A percentile compares a stretch with the other conserved stretches of the same genome.
Conservation (phyloP, 352 stramenopile species). For the Pythium apleroticum region DNA sequence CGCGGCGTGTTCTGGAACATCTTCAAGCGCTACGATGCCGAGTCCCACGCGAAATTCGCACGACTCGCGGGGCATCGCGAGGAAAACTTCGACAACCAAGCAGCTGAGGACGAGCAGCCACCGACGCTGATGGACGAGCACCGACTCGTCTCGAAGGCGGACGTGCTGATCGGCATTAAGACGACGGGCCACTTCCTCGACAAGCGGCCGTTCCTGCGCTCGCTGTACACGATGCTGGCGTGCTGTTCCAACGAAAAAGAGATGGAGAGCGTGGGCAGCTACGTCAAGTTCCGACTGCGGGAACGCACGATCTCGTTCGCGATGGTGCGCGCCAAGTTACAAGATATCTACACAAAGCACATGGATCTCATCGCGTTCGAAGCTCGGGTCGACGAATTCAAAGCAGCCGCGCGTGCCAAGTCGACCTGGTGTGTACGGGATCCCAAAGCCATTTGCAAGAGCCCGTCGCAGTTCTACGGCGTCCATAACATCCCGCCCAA, state of each 20-base stretch:
- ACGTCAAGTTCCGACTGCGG: conserved; percentile 49
- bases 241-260: conserved; percentile 64
- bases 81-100: conserved; percentile 2
- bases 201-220: conserved; percentile 57
- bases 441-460: conserved; percentile 38
- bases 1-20: conserved; percentile 51
- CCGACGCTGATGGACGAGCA: conserved; percentile 30
- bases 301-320: conserved; percentile 40
- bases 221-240: conserved; percentile 51
- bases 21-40: conserved; percentile 29
- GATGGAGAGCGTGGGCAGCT: conserved; percentile 40
- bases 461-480: conserved; percentile 48
- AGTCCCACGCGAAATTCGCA: background rate
- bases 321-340: conserved; percentile 19
- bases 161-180: conserved; percentile 53
- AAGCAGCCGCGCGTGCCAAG: conserved; percentile 37
- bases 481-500: conserved; percentile 50
- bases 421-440: conserved; percentile 69
- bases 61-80: background rate
- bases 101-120: background rate
- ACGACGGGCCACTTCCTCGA: conserved; percentile 38
- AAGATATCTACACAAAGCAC: conserved; percentile 39
- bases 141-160: conserved; percentile 51
- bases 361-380: conserved; percentile 40
- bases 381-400: conserved; percentile 41